phyloP scores from a whole-genome alignment of 2,329 filamentous ascomycete species.

The Stachybotrys chartarum region DNA sequence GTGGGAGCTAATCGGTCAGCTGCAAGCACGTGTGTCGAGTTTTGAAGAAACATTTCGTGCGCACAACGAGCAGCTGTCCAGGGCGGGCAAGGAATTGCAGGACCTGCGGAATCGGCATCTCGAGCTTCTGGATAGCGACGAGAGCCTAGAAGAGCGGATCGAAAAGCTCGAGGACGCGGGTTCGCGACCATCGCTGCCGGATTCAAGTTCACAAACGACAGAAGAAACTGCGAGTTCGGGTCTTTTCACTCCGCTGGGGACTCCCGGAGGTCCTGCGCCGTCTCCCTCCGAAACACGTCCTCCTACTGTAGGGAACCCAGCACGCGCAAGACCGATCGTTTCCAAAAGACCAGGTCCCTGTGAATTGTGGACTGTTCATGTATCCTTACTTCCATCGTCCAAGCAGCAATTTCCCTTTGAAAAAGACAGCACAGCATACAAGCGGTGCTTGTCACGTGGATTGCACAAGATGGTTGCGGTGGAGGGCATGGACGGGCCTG shows the following conservation, averaged over 20 bases:
- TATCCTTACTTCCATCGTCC: slow-evolving; percentile 48
- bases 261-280: not conserved
- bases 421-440: slow-evolving; percentile 54
- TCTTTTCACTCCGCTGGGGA: not conserved
- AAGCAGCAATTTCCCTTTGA: slow-evolving; percentile 53
- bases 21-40: slow-evolving; percentile 29
- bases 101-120: slow-evolving; percentile 40
- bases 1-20: slow-evolving; percentile 43
- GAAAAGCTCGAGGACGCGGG: slow-evolving; percentile 32
- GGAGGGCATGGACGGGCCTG: slow-evolving; percentile 37
- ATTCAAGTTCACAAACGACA: not conserved
- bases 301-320: not conserved
- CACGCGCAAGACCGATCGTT: no score
- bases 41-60: slow-evolving; percentile 28
- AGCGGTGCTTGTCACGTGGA: slow-evolving; percentile 52
- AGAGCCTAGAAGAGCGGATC: slow-evolving; percentile 47
- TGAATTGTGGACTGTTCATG: slow-evolving; percentile 50
- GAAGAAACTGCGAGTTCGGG: not conserved
- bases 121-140: slow-evolving; percentile 41
- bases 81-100: slow-evolving; percentile 33
- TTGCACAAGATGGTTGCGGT: slow-evolving; percentile 51
- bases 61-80: slow-evolving; percentile 32
- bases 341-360: slow-evolving; percentile 6
- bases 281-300: not conserved
- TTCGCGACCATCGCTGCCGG: not conserved